Evolutionary conservation across 257 asterid genomes (phyloP).

Genomic region (Ehretia macrophylla): DNA sequence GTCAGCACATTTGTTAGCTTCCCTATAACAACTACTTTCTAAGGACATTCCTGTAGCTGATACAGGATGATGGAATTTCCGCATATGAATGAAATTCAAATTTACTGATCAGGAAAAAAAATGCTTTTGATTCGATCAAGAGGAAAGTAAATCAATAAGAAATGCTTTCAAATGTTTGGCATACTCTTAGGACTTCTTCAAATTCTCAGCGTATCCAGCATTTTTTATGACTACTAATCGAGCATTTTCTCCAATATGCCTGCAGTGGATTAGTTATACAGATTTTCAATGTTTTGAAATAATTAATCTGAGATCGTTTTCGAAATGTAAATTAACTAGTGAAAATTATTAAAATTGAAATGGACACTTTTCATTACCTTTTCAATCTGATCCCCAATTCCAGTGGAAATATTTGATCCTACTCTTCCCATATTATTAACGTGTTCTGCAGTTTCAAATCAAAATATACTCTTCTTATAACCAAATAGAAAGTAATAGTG

Average conservation of each 20-base stretch:
- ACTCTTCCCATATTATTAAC: constrained; percentile 87
- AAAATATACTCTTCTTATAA: constrained; percentile 1
- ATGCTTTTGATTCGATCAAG: not conserved
- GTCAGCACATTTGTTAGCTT: no score
- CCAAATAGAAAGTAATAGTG: not conserved
- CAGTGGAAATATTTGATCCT: constrained; percentile 70
- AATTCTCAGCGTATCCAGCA: constrained; percentile 88
- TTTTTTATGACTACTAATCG: constrained; percentile 57
- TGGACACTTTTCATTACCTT: no score
- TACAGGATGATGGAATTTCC: no score
- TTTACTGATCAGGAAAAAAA: no score
- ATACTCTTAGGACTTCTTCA: constrained; percentile 74
- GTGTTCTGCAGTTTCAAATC: constrained; percentile 58
- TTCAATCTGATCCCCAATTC: constrained; percentile 70
- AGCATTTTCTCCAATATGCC: constrained; percentile 79
- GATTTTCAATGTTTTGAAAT: not conserved
- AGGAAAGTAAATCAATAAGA: constrained; percentile 28
- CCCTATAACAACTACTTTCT: no score
- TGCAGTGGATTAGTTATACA: constrained; percentile 18
- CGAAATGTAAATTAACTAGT: not conserved
- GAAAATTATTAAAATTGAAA: no score
- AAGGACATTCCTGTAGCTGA: no score
- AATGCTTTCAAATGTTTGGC: constrained; percentile 70
- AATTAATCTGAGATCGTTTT: not conserved
- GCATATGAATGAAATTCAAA: no score